Conservation (phyloP, 768 basidiomycete genomes). For the Suillus hirtellus region DNA sequence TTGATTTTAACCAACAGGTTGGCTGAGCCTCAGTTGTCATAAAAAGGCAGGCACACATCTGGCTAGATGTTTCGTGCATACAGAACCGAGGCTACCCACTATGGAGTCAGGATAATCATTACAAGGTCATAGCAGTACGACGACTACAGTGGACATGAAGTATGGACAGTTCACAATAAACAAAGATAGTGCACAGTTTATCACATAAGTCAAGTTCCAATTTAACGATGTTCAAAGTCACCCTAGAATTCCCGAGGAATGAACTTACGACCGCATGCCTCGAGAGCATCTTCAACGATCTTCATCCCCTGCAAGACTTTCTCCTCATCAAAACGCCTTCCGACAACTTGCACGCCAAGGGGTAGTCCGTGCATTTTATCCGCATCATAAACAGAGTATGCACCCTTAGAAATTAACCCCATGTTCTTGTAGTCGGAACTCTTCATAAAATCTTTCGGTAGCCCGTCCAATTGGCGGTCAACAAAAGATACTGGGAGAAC, state of each 20-base stretch:
- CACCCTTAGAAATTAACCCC: conserved; percentile 45
- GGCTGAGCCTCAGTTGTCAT: too few species aligned
- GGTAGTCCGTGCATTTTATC: conserved; percentile 68
- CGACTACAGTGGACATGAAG: neutral
- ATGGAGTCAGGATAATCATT: neutral
- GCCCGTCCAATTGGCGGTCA: conserved; percentile 41
- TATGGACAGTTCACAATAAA: neutral
- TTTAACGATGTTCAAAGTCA: neutral
- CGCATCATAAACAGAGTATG: conserved; percentile 57
- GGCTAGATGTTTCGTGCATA: too few species aligned
- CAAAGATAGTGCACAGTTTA: neutral
- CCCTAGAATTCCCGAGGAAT: conserved; percentile 23
- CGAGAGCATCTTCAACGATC: conserved; percentile 45
- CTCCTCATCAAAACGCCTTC: conserved; percentile 68
- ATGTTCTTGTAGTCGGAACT: conserved; percentile 30
- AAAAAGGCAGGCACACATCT: too few species aligned
- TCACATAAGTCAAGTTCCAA: neutral
- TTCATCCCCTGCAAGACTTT: conserved; percentile 71
- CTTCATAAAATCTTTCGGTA: conserved; percentile 32
- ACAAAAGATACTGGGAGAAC: conserved; percentile 61
- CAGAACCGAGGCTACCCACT: too few species aligned
- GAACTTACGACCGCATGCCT: conserved; percentile 23
- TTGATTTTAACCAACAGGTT: too few species aligned
- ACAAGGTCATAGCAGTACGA: neutral
- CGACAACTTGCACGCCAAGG: conserved; percentile 65